Evolutionary conservation across 1,284 basidiomycete genomes (phyloP), one percentile per base, ranked within the genome.

Genomic region (Porphyrellus sp.): DNA sequence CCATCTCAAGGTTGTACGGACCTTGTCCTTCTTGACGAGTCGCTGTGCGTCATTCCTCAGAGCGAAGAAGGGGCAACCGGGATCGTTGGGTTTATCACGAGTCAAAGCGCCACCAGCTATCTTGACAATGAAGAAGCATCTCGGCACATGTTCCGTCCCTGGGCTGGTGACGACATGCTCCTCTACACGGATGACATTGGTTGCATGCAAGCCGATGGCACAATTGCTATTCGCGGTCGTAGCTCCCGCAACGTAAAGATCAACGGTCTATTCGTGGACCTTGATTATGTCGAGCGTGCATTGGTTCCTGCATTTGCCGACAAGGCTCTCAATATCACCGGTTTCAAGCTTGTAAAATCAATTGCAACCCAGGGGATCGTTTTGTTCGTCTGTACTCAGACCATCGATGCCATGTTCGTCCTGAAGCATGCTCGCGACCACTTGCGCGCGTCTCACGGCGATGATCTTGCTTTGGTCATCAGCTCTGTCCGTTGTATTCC

Each of bases 241-340:
- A 64, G 62, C 45, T 66, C 64, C 7, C 62, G 64, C 51, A 66
- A 66, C 38, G 62, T 66, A 34, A 64, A 64, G 41, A 45, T 64
- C 18, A 66, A 66, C 21, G 62, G 62, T 3, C 24, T 64, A 25
- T 66, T 66, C 43, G 40, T 64, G 4, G 62, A 64, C 44, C 40
- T 64, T 18, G 62, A 64, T 42, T 59, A 60, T 25, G 53, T 64
- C 28, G 62, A 64, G 49, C 63, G 57, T 16, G 57, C 57, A 24
- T 45, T 66, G 43, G 57, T 53, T 9, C 54, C 55, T 8, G 56
- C 57, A 20, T 63, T 66, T 25, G 50, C 56, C 15, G 55, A 54
- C 38, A 55, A 55, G 30, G 38, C 53, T 2, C 49, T 58, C 41
- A 31, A 49, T 15, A 49, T 62, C 25, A 33, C 31, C 23, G 46